Percentiles rank a stretch among this genome's conserved stretches.
Conservation (phyloP, 106 monocot genomes). For the Alisma plantagoaquatica region DNA sequence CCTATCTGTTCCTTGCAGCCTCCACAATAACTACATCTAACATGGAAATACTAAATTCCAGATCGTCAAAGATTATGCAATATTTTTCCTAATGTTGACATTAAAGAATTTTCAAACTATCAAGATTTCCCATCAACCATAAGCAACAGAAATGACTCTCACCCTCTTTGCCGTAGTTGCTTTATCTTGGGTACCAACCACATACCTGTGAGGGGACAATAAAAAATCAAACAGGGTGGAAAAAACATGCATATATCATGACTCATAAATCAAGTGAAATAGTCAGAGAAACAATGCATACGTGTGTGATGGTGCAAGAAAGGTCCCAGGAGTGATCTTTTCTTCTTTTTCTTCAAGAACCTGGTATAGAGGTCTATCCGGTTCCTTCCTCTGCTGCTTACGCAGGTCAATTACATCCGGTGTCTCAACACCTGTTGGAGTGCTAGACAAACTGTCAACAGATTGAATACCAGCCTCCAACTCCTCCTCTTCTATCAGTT, state of each 20-base stretch:
- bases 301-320: constrained; percentile 87
- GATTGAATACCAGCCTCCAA: constrained; percentile 92
- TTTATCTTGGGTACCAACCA: constrained; percentile 73
- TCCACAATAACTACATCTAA: too few species aligned
- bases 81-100: too few species aligned
- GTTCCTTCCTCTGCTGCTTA: constrained; percentile 97
- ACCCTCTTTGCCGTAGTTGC: constrained; percentile 67
- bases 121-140: too few species aligned
- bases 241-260: too few species aligned
- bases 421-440: constrained; percentile 95
- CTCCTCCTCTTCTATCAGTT: constrained; percentile 72
- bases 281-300: constrained; percentile 29
- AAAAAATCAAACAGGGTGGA: too few species aligned
- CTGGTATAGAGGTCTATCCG: constrained; percentile 87
- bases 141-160: constrained; percentile 2
- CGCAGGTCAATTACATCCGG: constrained; percentile 99
- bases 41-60: too few species aligned
- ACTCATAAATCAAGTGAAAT: too few species aligned
- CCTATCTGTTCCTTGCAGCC: too few species aligned
- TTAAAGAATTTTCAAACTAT: too few species aligned
- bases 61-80: too few species aligned
- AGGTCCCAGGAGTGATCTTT: constrained; percentile 81
- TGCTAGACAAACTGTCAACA: constrained; percentile 95
- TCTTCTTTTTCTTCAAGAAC: constrained; percentile 99
- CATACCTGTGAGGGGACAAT: constrained; percentile 42